Base-by-base conservation (phyloP, 73 alveolate genomes). In the Durusdinium trenchii region DNA sequence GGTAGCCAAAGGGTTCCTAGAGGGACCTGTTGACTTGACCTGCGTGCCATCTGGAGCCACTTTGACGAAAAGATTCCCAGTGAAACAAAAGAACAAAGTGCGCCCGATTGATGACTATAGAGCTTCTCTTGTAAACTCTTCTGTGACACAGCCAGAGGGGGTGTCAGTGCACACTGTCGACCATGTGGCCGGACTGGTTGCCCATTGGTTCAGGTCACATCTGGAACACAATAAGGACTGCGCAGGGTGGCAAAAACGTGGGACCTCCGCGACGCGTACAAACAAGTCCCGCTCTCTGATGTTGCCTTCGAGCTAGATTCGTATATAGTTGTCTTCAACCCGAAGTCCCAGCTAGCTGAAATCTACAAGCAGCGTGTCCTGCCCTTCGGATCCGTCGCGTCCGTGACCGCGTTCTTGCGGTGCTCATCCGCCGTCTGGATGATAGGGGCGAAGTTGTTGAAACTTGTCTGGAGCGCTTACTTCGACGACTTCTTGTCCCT, bases 261-360 rank as follows among this genome's bases (percentile, higher is more conserved):
- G 91, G 91, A 81, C 48, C 67, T 81, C 32, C 18, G 69, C 48
- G 91, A 40, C 0, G 91, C 91, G 12, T 81, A 81, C 91, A 81
- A 81, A 30, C 91, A 81, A 20, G 42, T 38, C 0, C 87, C 87
- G 5, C 57, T 76, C 42, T 28, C 48, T 3, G 87, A 76, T 32
- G 12, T 23, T 20, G 57, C 61, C 16, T 78, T 78, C 43, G 87
- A 78, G 23, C 28, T 40, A 3, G 91, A 81, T 1, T 46, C 46
- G 3, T 81, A 46, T 23, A 14, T 81, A 0, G 64, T 30, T 16
- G 64, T 81, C n/a, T 46, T 9, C 5, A 28, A 48, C 64, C 91
- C 67, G 4, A 0, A 6, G 71, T 0, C 48, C 3, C 12, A 28
- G 30, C 20, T 14, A 36, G 46, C 61, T 4, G 46, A 28, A 3